Evolutionary conservation across 139 green algal genomes (phyloP).

Genomic region (Zygnema circumcarinatum): DNA sequence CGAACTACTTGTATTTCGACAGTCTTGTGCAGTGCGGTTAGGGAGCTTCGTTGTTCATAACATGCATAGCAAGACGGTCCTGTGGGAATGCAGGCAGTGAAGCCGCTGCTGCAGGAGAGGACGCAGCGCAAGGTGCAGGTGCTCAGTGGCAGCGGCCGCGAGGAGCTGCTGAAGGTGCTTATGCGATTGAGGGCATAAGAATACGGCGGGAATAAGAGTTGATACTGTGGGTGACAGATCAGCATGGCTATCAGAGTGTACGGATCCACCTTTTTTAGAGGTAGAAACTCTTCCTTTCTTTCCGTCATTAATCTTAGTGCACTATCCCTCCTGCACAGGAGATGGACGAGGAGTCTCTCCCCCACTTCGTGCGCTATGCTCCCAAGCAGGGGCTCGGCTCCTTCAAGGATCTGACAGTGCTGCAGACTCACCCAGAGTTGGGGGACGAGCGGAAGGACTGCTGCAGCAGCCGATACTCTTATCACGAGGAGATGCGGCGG

Average conservation of each 20-base stretch:
- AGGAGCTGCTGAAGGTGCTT: conserved; percentile 45
- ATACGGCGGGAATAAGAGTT: too few relatives aligned
- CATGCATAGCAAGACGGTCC: too few relatives aligned
- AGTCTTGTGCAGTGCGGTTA: too few relatives aligned
- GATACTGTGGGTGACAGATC: too few relatives aligned
- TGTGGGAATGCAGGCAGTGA: conserved; percentile 23
- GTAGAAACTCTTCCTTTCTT: too few relatives aligned
- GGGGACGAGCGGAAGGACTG: background rate
- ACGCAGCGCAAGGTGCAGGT: conserved; percentile 39
- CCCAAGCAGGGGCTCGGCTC: conserved; percentile 11
- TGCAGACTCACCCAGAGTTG: background rate
- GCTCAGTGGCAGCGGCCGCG: conserved; percentile 12
- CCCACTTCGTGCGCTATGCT: conserved; percentile 16
- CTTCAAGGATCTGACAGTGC: background rate
- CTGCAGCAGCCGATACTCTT: background rate
- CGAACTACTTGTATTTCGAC: too few relatives aligned
- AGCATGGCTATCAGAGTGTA: too few relatives aligned
- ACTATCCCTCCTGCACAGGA: conserved; percentile 9
- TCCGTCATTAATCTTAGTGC: too few relatives aligned
- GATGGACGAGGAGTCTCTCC: background rate
- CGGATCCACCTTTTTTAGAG: too few relatives aligned
- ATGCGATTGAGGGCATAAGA: too few relatives aligned
- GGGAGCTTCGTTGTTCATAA: too few relatives aligned
- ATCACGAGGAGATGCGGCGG: conserved; percentile 5
- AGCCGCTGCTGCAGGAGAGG: conserved; percentile 33